Evolutionary conservation across 306 rosid species (phyloP).

Genomic region (Fagus sylvatica): DNA sequence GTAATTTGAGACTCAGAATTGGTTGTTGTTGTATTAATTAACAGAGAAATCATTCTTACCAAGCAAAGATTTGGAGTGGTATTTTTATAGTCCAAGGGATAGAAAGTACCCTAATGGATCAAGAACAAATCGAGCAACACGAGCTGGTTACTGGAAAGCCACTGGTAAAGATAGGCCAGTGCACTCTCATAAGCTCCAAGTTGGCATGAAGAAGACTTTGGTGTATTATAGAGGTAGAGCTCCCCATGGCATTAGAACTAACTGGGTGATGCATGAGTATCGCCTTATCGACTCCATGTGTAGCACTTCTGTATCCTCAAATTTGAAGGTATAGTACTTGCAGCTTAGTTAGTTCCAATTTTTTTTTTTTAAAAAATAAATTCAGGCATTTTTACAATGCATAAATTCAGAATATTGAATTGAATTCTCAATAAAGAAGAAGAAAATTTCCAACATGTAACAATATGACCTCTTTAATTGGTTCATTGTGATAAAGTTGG

Average conservation of each 20-base stretch:
- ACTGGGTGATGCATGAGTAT: conserved; percentile 98
- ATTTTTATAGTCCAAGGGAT: conserved; percentile 88
- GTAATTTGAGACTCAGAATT: not conserved
- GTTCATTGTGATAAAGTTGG: too few relatives aligned
- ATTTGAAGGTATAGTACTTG: conserved; percentile 54
- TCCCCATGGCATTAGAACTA: conserved; percentile 89
- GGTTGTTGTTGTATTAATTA: not conserved
- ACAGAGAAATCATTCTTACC: conserved; percentile 82
- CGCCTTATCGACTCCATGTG: conserved; percentile 60
- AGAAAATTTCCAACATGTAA: too few relatives aligned
- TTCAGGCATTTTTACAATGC: too few relatives aligned
- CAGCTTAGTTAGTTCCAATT: too few relatives aligned
- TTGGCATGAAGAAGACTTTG: conserved; percentile 95
- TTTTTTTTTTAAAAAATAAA: too few relatives aligned
- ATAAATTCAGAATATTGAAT: too few relatives aligned
- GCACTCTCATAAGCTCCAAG: conserved; percentile 54
- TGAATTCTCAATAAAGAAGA: too few relatives aligned
- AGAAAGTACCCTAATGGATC: conserved; percentile 99
- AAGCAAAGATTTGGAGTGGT: conserved; percentile 98
- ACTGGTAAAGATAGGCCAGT: conserved; percentile 88
- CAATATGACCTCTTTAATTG: too few relatives aligned
- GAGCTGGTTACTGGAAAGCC: conserved; percentile 95
- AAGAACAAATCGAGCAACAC: conserved; percentile 86
- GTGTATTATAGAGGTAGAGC: conserved; percentile 92
- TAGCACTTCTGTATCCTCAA: conserved; percentile 46